Evolutionary conservation across 2,329 filamentous ascomycete species (phyloP).

Genomic region (Fusarium goolgardi): DNA sequence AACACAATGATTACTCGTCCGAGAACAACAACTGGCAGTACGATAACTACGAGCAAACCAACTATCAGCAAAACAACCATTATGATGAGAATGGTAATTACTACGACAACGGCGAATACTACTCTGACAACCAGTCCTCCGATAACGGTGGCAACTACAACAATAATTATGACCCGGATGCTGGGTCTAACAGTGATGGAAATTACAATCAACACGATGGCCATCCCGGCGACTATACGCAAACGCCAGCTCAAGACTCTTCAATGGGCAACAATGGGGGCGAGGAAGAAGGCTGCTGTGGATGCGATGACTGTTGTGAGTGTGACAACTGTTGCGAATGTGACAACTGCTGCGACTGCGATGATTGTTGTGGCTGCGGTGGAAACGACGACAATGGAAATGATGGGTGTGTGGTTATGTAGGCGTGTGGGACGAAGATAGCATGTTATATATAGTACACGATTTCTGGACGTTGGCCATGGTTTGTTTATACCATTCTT

Average conservation of each 20-base stretch:
- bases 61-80: background rate
- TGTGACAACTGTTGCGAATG: slow-evolving; percentile 3
- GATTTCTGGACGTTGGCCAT: background rate
- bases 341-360: background rate
- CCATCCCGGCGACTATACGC: background rate
- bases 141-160: background rate
- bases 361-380: slow-evolving; percentile 4
- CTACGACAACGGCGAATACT: background rate
- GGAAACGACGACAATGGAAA: background rate
- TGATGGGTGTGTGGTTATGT: slow-evolving; percentile 28
- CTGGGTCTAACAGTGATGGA: background rate
- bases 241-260: background rate
- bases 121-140: background rate
- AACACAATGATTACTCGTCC: background rate
- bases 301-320: slow-evolving; percentile 1
- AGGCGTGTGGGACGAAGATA: rapidly evolving
- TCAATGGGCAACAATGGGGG: background rate
- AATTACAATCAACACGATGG: background rate
- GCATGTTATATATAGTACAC: rapidly evolving
- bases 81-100: background rate
- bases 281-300: background rate
- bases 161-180: background rate
- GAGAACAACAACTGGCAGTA: slow-evolving; percentile 12
- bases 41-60: slow-evolving; percentile 1
- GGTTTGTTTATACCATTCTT: background rate